Evolutionary conservation across 768 basidiomycete species (phyloP), one percentile per base, ranked within the genome.

Genomic region (Rhodotorula graminis): DNA sequence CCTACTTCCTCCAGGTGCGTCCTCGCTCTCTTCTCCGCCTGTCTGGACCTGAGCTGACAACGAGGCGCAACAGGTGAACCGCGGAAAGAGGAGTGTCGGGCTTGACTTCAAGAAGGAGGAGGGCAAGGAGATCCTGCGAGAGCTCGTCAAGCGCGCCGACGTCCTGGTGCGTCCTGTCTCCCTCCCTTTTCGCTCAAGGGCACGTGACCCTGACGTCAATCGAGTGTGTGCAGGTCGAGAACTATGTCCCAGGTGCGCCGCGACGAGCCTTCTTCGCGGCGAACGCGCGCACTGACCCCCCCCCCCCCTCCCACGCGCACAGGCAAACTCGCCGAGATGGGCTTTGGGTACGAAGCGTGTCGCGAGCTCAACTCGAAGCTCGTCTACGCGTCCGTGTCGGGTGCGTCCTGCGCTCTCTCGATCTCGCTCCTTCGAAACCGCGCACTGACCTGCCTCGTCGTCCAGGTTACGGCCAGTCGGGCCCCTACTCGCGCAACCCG

Each of bases 321-420:
- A 61, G 82, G 94, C 8, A 96, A 96, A 80, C 86, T 97, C 27
- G 88, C 86, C 14, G 85, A 86, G 61, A 85, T 93, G 83, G 92
- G 93, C 1, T 85, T 97, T 29, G 92, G 91, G 11, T 96, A 87
- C 83, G 89, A 92, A 72, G 87, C 90, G 67, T 91, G 91, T 79
- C 83, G 83, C 69, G 85, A 85, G 78, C 84, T 93, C 63, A 97
- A 96, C 77, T 88, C 88, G 11, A 82, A 84, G 37, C 83, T 97
- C 59, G 88, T 97, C 37, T 97, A 97, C 79, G 87, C 92, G 56
- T 92, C 90, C 23, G 89, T 97, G 72, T 92, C 92, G 23, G 92
- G 92, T 91, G 75, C 56, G 83, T 78, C 46, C 8, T 33, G 64
- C n/a, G 44, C 55, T 31, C 66, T 67, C 66, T 65, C 53, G 63